These are phyloP conservation scores for Aureobasidium uvarum DNA, from an alignment of 2,329 filamentous ascomycete species.

Conservation along the genomic window DNA sequence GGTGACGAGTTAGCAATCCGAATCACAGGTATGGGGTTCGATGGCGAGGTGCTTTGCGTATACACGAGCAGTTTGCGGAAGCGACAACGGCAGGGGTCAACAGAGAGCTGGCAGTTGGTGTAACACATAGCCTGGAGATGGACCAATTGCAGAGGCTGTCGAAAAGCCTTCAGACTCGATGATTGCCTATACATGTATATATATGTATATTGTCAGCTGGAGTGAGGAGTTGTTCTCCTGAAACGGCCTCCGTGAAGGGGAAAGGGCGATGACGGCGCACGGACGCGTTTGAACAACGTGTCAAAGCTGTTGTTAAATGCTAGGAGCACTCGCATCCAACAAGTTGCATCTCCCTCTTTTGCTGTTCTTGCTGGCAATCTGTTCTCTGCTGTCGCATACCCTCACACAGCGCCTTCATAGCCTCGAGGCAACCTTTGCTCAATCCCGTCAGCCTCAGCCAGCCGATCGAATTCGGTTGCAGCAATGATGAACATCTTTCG, in stretches of 20 bases:
- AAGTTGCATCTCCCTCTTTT: background rate
- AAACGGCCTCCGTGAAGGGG: background rate
- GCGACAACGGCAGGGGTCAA: background rate
- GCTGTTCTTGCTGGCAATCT: background rate
- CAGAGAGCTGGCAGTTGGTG: constrained; percentile 22
- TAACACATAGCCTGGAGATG: background rate
- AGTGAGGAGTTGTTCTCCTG: background rate
- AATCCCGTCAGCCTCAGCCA: background rate
- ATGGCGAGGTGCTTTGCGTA: constrained; percentile 31
- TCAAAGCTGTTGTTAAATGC: background rate
- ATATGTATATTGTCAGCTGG: background rate
- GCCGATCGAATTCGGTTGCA: background rate
- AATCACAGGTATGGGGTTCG: constrained; percentile 36
- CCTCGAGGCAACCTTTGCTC: background rate
- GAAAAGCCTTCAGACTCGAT: too few relatives aligned
- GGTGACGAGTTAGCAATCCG: constrained; percentile 26
- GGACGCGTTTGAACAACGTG: constrained; percentile 5
- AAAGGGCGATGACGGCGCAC: background rate
- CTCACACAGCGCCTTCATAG: background rate
- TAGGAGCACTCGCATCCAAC: background rate
- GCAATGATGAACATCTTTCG: constrained; percentile 66
- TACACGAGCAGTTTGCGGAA: background rate
- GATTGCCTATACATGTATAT: background rate
- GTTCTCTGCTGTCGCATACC: background rate
- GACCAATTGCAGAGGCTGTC: too few relatives aligned